These are phyloP conservation scores for Ogataea naganishii DNA, from an alignment of 805 yeast species.

Conservation along the genomic window DNA sequence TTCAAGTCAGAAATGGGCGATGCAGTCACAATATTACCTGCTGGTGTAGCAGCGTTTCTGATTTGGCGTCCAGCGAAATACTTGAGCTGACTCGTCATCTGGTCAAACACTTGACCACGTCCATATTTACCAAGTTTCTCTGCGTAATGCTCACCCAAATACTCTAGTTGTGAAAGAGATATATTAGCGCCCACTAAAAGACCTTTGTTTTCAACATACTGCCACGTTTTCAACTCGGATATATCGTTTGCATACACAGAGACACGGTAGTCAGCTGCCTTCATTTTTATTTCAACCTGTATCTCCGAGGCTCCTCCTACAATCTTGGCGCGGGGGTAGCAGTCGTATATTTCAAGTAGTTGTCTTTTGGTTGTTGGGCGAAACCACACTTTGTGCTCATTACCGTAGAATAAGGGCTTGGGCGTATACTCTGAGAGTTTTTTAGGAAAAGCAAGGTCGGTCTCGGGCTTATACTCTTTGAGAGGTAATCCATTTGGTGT, in stretches of 20 bases:
- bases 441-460: constrained; percentile 33
- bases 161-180: constrained; percentile 30
- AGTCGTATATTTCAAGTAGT: constrained; percentile 23
- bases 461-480: constrained; percentile 28
- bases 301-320: constrained; percentile 42
- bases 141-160: constrained; percentile 23
- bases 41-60: constrained; percentile 40
- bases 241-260: constrained; percentile 34
- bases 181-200: constrained; percentile 34
- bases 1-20: constrained; percentile 41
- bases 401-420: constrained; percentile 27
- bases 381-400: constrained; percentile 32
- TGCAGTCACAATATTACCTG: constrained; percentile 41
- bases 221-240: constrained; percentile 27
- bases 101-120: constrained; percentile 26
- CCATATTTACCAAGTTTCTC: constrained; percentile 12
- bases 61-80: constrained; percentile 41
- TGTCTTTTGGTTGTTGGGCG: constrained; percentile 32
- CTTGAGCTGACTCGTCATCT: constrained; percentile 32
- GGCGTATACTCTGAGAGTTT: constrained; percentile 19
- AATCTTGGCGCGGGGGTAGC: constrained; percentile 28
- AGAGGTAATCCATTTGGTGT: constrained; percentile 33
- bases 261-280: constrained; percentile 30
- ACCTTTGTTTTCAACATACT: constrained; percentile 30
- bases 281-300: constrained; percentile 37